Evolutionary conservation across 805 yeast species (phyloP).

Genomic region (Crinitomyces ghanaensis): DNA sequence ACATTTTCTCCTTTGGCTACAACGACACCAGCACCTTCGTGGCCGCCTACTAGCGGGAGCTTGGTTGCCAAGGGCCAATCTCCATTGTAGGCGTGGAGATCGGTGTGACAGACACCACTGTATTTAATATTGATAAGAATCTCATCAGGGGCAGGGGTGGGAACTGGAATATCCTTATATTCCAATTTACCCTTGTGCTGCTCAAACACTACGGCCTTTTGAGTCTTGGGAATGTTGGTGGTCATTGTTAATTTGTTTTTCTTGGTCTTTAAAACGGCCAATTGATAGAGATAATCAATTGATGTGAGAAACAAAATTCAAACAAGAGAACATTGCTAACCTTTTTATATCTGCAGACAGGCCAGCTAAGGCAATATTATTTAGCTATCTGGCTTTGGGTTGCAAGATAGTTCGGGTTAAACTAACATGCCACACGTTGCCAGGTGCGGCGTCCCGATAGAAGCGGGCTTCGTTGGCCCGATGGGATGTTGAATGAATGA

Average conservation of each 20-base stretch:
- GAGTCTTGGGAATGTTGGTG: constrained; percentile 43
- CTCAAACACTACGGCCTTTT: constrained; percentile 62
- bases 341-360: no score
- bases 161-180: constrained; percentile 70
- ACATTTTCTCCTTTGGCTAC: constrained; percentile 67
- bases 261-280: no score
- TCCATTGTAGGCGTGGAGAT: constrained; percentile 88
- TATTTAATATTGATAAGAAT: constrained; percentile 70
- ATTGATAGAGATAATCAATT: no score
- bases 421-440: no score
- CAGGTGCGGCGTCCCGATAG: no score
- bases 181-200: constrained; percentile 50
- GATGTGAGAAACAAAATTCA: background rate
- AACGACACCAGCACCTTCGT: constrained; percentile 82
- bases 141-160: constrained; percentile 66
- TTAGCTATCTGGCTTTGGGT: no score
- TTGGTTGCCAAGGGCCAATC: constrained; percentile 79
- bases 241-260: background rate
- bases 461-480: no score
- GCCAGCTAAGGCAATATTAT: no score
- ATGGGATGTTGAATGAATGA: no score
- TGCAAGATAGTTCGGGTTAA: no score
- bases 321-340: background rate
- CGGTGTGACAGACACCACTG: constrained; percentile 92
- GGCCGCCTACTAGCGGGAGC: constrained; percentile 76